phyloP scores from a whole-genome alignment of 208 protist genomes.

The Acanthamoeba lenticulata region DNA sequence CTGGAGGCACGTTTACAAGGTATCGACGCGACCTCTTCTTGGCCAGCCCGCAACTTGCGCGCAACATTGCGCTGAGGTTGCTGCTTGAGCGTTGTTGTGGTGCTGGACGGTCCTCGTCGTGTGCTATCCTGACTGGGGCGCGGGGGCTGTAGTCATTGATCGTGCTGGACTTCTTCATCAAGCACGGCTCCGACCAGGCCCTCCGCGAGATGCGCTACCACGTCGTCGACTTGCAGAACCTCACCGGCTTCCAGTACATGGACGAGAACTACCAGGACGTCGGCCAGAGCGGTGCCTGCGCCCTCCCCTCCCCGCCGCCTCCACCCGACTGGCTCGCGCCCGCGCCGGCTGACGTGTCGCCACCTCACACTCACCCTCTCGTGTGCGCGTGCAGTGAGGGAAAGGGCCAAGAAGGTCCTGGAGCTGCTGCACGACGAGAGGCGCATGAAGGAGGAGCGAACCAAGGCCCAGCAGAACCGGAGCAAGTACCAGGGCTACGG shows the following conservation, averaged over 20 bases:
- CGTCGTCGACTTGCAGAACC: background rate
- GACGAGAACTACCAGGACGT: background rate
- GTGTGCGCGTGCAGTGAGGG: background rate
- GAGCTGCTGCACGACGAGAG: background rate
- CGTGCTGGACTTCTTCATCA: background rate
- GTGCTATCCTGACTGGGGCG: no score
- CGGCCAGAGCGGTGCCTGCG: background rate
- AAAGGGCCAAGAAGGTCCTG: background rate
- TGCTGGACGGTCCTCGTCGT: background rate
- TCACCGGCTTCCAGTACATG: background rate
- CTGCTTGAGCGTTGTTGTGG: background rate
- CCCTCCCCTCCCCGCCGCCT: no score
- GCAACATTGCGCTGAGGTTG: background rate
- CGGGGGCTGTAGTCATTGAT: background rate
- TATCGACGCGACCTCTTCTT: background rate
- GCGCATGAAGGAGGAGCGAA: constrained; percentile 7
- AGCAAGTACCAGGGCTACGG: constrained; percentile 16
- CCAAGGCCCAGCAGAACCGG: background rate
- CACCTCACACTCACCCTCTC: no score
- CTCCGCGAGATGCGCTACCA: background rate
- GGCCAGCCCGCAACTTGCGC: background rate
- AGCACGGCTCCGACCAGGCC: background rate
- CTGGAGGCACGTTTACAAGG: constrained; percentile 39
- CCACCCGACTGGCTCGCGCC: background rate
- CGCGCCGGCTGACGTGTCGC: background rate